Percentiles rank a stretch among this genome's conserved stretches.
These are phyloP conservation scores for Ceratocystis huliohia DNA, from an alignment of 2,329 filamentous ascomycete genomes.

Conservation along the genomic window DNA sequence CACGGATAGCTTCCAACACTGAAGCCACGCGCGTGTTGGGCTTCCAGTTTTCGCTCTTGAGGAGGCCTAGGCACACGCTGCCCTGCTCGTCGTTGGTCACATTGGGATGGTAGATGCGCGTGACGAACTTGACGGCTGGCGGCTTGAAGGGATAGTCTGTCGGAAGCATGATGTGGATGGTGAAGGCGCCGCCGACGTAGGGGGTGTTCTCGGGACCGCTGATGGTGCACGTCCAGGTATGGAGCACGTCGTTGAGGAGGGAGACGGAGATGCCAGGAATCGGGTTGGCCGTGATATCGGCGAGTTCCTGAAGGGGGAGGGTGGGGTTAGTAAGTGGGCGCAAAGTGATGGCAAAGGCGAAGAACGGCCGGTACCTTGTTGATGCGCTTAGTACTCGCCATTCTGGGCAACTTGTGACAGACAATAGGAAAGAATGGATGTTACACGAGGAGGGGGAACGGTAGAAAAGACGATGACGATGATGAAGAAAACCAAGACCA, in stretches of 20 bases:
- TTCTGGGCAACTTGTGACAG: slow-evolving; percentile 23
- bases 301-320: slow-evolving; percentile 35
- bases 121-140: slow-evolving; percentile 99
- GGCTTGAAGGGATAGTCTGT: slow-evolving; percentile 99
- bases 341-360: background rate
- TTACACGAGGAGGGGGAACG: too few relatives aligned
- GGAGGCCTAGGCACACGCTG: slow-evolving; percentile 96
- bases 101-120: slow-evolving; percentile 98
- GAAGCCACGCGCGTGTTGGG: slow-evolving; percentile 63
- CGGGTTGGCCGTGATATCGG: slow-evolving; percentile 37
- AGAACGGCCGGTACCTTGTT: slow-evolving; percentile 30
- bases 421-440: background rate
- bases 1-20: slow-evolving; percentile 64
- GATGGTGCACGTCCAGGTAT: slow-evolving; percentile 41
- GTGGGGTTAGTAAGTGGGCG: slow-evolving; percentile 22
- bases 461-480: too few relatives aligned
- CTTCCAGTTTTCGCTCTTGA: slow-evolving; percentile 86
- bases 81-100: slow-evolving; percentile 96
- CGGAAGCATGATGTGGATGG: slow-evolving; percentile 88
- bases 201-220: slow-evolving; percentile 33
- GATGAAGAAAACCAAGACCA: too few relatives aligned
- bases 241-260: slow-evolving; percentile 37
- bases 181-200: slow-evolving; percentile 58
- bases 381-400: slow-evolving; percentile 35
- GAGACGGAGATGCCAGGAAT: slow-evolving; percentile 36